A percentile compares a stretch with the other conserved stretches of the same genome.
Evolutionary conservation across 768 basidiomycete species (phyloP).

Genomic region (Lentinula boryana): DNA sequence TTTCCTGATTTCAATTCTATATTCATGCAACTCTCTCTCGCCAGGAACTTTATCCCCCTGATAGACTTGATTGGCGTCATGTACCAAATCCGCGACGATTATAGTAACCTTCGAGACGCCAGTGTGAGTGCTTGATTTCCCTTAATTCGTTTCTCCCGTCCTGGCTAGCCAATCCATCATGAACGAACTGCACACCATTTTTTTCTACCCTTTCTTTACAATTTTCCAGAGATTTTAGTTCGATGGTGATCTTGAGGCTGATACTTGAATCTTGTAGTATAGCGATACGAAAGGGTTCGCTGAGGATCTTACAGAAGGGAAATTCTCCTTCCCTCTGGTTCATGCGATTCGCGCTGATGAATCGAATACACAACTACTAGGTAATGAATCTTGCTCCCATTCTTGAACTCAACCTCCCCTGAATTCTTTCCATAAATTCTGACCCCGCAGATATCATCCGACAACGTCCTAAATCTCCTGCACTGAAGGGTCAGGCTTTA

Average conservation of each 20-base stretch:
- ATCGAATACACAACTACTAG: conserved; percentile 75
- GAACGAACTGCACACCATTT: no score
- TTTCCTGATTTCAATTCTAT: neutral
- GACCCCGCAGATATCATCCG: conserved; percentile 57
- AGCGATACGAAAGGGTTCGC: conserved; percentile 80
- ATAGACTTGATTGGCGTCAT: conserved; percentile 93
- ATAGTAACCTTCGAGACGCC: conserved; percentile 87
- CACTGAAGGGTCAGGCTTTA: conserved; percentile 76
- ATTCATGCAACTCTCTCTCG: neutral
- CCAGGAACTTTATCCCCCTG: conserved; percentile 84
- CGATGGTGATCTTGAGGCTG: neutral
- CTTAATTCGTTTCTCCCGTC: neutral
- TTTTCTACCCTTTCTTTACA: no score
- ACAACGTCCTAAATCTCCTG: conserved; percentile 76
- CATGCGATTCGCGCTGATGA: conserved; percentile 80
- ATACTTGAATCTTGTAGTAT: conserved; percentile 48
- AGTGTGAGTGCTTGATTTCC: conserved; percentile 42
- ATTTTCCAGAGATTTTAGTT: neutral
- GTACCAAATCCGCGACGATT: conserved; percentile 94
- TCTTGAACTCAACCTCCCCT: no score
- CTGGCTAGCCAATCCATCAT: neutral
- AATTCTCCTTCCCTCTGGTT: conserved; percentile 94
- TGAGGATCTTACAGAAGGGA: conserved; percentile 94
- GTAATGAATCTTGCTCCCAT: neutral
- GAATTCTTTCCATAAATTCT: neutral